Base-by-base conservation (phyloP, 352 stramenopile genomes). In the Phytophthora sojae region DNA sequence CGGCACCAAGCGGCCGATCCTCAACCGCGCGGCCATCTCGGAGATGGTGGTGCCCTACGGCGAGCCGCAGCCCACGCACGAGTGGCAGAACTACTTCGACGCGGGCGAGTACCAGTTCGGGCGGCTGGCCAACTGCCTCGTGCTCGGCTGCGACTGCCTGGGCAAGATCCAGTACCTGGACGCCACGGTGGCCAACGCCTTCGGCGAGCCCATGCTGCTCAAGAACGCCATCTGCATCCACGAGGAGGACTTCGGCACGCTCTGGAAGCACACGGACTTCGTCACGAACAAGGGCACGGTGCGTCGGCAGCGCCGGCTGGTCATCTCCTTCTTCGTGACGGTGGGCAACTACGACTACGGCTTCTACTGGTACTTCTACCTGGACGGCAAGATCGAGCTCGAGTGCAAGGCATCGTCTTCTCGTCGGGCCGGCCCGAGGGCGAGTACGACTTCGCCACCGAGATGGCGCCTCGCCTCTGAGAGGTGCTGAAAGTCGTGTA, bases 31-130 rank as follows among this genome's bases (percentile, higher is more conserved):
- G 2, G 76, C 72, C 7, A 64, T 96, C 19, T 90, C 89, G 2
- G 88, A 96, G 76, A 96, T 95, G 88, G 85, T 90, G 29, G 88
- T 96, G n/a, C 88, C 88, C 0, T 96, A 96, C 61, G 88, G 76
- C 0, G 86, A 95, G 68, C 86, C 86, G 2, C 69, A 82, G 56
- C 73, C 83, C 8, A 90, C 87, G 0, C 86, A 85, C 70, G 75
- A 82, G 45, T 83, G 87, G 60, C 92, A 95, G 56, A 93, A 91
- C 79, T 91, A 90, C 60, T 95, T 96, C 61, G 89, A 96, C 65
- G 89, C 91, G 3, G 85, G 86, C 42, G 86, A 95, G 61, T 93
- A 91, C 66, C 82, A 88, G 47, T 80, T 91, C 25, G 86, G 88
- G 6, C 86, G 80, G 37, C 87, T 89, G 39, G 77, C 85, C 19